Evolutionary conservation across 257 asterid species (phyloP).

Genomic region (Solanum phureja): DNA sequence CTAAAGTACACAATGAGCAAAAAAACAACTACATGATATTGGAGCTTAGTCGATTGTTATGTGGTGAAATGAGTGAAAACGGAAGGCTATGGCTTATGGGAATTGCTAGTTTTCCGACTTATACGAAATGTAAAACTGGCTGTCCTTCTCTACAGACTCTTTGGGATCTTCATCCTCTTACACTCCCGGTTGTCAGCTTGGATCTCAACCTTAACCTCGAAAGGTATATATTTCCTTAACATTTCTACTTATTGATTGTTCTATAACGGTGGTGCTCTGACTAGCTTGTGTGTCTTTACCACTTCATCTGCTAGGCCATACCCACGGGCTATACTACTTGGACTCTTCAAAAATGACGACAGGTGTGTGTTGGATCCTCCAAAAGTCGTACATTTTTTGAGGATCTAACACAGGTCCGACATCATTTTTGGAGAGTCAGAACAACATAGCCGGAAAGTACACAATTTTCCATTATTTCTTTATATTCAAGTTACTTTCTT

Average conservation of each 20-base stretch:
- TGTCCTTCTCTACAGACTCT: conserved; percentile 67
- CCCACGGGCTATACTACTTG: neutral
- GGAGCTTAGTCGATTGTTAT: conserved; percentile 64
- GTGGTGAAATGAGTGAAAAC: conserved; percentile 36
- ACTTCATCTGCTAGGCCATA: neutral
- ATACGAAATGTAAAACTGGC: conserved; percentile 52
- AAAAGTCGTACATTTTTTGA: neutral
- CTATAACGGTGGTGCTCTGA: neutral
- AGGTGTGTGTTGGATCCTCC: neutral
- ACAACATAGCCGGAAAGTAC: neutral
- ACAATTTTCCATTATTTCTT: neutral
- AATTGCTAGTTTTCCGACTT: conserved; percentile 46
- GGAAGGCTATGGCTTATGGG: conserved; percentile 71
- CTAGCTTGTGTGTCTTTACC: neutral
- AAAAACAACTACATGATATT: conserved; percentile 41
- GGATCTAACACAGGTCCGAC: neutral
- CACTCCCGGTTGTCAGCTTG: conserved; percentile 38
- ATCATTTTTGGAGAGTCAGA: neutral
- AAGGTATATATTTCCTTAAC: conserved; percentile 20
- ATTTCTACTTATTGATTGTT: neutral
- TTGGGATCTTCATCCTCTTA: conserved; percentile 71
- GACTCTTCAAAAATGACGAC: neutral
- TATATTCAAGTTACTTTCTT: neutral
- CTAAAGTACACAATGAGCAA: conserved; percentile 28
- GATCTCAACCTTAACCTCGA: conserved; percentile 47